Conservation (phyloP, 495 filamentous ascomycete genomes). For the Lophiostoma macrostomum region DNA sequence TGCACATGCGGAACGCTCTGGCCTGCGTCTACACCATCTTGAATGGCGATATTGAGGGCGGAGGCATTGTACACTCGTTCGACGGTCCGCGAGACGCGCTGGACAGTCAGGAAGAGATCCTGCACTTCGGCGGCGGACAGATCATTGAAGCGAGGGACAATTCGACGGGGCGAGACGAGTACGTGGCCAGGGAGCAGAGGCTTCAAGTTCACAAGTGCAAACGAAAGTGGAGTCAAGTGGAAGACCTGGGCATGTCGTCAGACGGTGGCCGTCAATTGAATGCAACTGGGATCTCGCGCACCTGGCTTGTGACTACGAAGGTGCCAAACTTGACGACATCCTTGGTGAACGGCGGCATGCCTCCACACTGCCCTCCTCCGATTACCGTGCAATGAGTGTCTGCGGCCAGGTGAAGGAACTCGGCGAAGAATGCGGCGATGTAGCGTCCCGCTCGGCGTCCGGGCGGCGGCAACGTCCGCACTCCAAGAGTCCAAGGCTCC, state of each 20-base stretch:
- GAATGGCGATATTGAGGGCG: conserved; percentile 84
- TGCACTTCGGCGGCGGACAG: conserved; percentile 69
- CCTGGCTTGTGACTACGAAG: conserved; percentile 35
- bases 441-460: no score
- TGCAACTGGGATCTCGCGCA: conserved; percentile 1
- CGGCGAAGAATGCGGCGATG: no score
- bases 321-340: conserved; percentile 34
- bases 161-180: conserved; percentile 65
- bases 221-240: conserved; percentile 71
- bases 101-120: conserved; percentile 82
- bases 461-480: no score
- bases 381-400: background rate
- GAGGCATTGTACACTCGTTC: conserved; percentile 60
- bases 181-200: conserved; percentile 92
- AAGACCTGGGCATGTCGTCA: conserved; percentile 52
- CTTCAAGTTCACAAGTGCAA: conserved; percentile 90
- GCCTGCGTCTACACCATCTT: conserved; percentile 84
- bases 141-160: conserved; percentile 70
- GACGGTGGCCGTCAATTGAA: background rate
- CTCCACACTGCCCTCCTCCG: background rate
- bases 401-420: background rate
- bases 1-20: conserved; percentile 92
- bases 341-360: conserved; percentile 31
- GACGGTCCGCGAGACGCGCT: conserved; percentile 74
- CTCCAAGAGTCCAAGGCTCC: no score